Evolutionary conservation across 305 asterid genomes (phyloP), one percentile per base, ranked within the genome.

Genomic region (Solanum hybrid): DNA sequence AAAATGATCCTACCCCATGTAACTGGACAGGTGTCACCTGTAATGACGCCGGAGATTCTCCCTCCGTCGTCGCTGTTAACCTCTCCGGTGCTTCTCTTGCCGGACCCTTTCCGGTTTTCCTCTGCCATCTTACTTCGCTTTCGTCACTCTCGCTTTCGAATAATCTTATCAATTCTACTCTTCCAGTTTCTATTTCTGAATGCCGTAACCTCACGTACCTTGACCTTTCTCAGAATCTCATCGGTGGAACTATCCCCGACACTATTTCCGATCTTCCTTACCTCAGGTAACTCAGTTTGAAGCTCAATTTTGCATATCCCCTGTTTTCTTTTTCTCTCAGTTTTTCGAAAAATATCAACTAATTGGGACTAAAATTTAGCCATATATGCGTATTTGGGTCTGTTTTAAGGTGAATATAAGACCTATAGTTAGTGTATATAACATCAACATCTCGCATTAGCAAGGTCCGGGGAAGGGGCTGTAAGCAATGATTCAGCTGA

Each of bases 21-120:
- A 94, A 94, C 92, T 97, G 99, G 99, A 91, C 95, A 32, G 98
- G 99, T 11, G 88, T 97, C 40, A 29, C 90, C 26, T 97, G 99
- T 94, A 84, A 91, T 90, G 22, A 2, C 88, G 76, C 64, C 79
- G 66, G 85, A 8, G 81, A 76, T 32, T 38, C 66, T 24, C 88
- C 51, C 40, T 90, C 94, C 22, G 98, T 97, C 5, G 88, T 91
- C 37, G 90, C 95, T 26, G 91, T 97, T 79, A 31, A 26, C 45
- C 94, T 97, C 89, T 2, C 90, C 37, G 88, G 90, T 4, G 92
- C 93, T 4, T 90, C 95, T 64, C 95, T 97, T 29, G 85, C 93
- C 78, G 99, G 98, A 27, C 36, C 94, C 6, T 97, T 96, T 89
- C 96, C 99, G 3, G 22, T 56, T 3, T 88, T 29, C 78, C 82